Evolutionary conservation across 2,329 filamentous ascomycete genomes (phyloP).

Genomic region (Arthrocladium fulminans): DNA sequence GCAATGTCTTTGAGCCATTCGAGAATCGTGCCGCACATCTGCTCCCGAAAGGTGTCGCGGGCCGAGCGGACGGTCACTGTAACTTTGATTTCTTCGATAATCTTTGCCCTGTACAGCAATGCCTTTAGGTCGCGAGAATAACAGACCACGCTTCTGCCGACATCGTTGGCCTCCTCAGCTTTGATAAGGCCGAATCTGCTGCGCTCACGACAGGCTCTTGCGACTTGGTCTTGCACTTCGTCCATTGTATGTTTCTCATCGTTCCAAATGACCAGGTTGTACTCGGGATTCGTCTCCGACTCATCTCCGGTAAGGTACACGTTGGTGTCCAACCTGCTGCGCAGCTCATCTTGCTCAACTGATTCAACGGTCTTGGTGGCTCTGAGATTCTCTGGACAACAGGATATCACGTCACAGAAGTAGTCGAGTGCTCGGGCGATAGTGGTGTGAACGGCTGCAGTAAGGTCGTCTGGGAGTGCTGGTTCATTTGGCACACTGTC

Average conservation of each 20-base stretch:
- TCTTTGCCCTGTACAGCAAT: conserved; percentile 67
- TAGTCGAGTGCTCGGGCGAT: conserved; percentile 83
- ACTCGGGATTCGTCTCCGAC: conserved; percentile 60
- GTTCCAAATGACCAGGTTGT: conserved; percentile 85
- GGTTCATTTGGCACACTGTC: conserved; percentile 50
- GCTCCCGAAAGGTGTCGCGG: conserved; percentile 89
- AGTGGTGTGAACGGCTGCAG: conserved; percentile 72
- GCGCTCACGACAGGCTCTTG: conserved; percentile 72
- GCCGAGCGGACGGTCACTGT: conserved; percentile 91
- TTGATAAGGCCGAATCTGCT: conserved; percentile 59
- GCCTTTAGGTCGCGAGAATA: conserved; percentile 63
- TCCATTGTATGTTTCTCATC: conserved; percentile 96
- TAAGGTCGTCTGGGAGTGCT: conserved; percentile 63
- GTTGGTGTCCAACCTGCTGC: conserved; percentile 64
- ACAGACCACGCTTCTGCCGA: conserved; percentile 77
- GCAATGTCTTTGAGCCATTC: conserved; percentile 93
- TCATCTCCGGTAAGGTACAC: conserved; percentile 62
- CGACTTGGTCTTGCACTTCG: conserved; percentile 84
- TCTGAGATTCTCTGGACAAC: conserved; percentile 89
- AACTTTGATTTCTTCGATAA: conserved; percentile 91
- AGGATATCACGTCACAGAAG: conserved; percentile 95
- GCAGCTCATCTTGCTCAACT: conserved; percentile 70
- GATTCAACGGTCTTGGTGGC: conserved; percentile 73
- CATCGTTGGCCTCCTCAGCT: conserved; percentile 79
- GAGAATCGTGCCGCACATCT: conserved; percentile 97